Evolutionary conservation across 148 eudicot genomes (phyloP), one percentile per base, ranked within the genome.

Genomic region (Rhododendron mucronatum): DNA sequence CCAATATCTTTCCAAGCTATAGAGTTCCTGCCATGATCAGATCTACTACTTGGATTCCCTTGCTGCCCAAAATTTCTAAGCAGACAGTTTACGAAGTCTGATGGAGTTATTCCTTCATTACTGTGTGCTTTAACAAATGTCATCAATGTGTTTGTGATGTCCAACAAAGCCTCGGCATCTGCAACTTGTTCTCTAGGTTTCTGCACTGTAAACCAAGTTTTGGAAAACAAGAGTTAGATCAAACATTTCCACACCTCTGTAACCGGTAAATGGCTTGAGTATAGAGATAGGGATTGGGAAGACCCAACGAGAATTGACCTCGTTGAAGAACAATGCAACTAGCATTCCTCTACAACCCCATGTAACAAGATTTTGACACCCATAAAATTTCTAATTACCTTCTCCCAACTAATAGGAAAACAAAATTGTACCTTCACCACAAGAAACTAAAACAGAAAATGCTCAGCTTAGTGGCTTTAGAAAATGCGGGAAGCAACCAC

Each of bases 171-270:
- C 85, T 96, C 98, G 1, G 98, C 98, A 92, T 96, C 98, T 50
- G 96, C 98, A 45, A 96, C 98, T 85, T 96, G 98, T 79, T 96
- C 98, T 74, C 98, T 89, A 5, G 99, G 99, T 81, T 93, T 96
- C 80, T 89, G 93, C 35, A 96, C 99, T 96, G 93, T 51, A 80
- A 80, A 48, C 12, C 51, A 69, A 82, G 65, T 67, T 35, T 26
- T 5, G 67, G 78, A 55, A 74, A 79, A 44, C 28, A 63, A 63
- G 69, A 63, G 37, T 10, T 63, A 61, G 20, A 76, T 78, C 18
- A n/a, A 47, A 78, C 71, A 82, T 71, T 71, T 12, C 20, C 14
- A 71, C 4, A 28, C 35, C 37, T 23, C 65, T 6, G 41, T 44
- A 81, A 44, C 67, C 11, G 35, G 65, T 53, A 9, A 45, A n/a